Evolutionary conservation across 1,139 yeast genomes (phyloP).

Genomic region (Candida tetrigidarum): DNA sequence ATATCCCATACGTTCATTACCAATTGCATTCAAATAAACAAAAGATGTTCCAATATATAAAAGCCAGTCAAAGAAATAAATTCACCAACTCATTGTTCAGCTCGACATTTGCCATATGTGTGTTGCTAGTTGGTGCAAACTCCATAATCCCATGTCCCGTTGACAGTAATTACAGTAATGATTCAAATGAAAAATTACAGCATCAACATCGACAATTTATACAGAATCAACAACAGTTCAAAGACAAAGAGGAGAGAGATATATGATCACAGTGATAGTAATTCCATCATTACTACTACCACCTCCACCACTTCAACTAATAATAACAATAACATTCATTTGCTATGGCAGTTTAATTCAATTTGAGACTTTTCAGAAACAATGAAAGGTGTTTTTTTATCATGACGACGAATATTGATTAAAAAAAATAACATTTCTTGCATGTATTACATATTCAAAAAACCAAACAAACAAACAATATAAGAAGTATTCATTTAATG

Average conservation of each 20-base stretch:
- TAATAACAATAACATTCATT: too few species aligned
- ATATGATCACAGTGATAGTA: too few species aligned
- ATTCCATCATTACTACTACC: too few species aligned
- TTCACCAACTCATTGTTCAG: conserved; percentile 71
- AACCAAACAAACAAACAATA: conserved; percentile 1
- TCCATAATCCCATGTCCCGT: conserved; percentile 79
- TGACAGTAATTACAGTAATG: conserved; percentile 50
- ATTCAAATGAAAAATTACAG: conserved; percentile 37
- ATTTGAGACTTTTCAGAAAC: neutral
- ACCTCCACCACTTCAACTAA: too few species aligned
- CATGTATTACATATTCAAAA: conserved; percentile 3
- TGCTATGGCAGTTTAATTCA: neutral
- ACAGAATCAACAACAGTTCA: conserved; percentile 12
- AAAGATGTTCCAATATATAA: conserved; percentile 31
- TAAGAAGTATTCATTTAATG: too few species aligned
- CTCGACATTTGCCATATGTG: conserved; percentile 75
- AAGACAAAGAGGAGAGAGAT: neutral
- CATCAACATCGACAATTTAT: conserved; percentile 13
- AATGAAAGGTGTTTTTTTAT: neutral
- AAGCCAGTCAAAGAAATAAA: conserved; percentile 58
- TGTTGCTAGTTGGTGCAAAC: conserved; percentile 71
- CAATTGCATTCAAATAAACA: neutral
- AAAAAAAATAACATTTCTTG: neutral
- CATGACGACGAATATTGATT: neutral
- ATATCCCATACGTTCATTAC: neutral